Conservation (phyloP, 257 asterid species). For the Penstemon barbatus region DNA sequence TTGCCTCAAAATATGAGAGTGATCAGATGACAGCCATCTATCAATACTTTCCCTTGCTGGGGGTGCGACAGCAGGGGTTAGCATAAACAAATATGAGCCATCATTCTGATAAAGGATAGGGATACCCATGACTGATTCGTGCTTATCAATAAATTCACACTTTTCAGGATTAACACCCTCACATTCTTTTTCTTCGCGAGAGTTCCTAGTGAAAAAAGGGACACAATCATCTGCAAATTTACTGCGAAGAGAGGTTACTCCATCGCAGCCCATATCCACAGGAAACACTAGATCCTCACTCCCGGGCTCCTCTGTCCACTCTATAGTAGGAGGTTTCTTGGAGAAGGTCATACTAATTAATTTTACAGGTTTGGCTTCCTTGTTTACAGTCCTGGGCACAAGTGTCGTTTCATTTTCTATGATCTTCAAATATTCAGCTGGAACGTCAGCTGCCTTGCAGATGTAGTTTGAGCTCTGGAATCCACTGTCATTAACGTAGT, state of each 20-base stretch:
- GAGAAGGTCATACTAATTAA: conserved; percentile 53
- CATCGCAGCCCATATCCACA: conserved; percentile 24
- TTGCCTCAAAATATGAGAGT: conserved; percentile 28
- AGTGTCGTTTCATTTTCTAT: conserved; percentile 23
- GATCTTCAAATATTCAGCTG: conserved; percentile 31
- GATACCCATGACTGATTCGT: conserved; percentile 53
- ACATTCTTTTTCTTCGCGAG: conserved; percentile 35
- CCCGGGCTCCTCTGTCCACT: conserved; percentile 45
- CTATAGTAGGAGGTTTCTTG: conserved; percentile 62
- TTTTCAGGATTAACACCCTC: conserved; percentile 32
- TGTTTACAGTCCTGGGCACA: conserved; percentile 30
- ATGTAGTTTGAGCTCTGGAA: conserved; percentile 28
- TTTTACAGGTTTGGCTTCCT: conserved; percentile 40
- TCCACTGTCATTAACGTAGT: conserved; percentile 20
- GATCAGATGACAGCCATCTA: conserved; percentile 53
- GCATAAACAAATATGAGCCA: conserved; percentile 77
- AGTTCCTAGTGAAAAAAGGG: conserved; percentile 58
- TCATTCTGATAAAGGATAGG: conserved; percentile 76
- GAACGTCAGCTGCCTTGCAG: conserved; percentile 31
- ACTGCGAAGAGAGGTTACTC: conserved; percentile 29
- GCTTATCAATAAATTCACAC: conserved; percentile 31
- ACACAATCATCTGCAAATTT: conserved; percentile 37
- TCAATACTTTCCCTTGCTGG: conserved; percentile 63
- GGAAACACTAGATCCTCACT: conserved; percentile 28
- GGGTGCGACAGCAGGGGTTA: conserved; percentile 71